Base-by-base conservation (phyloP, 371 early-diverging fungal genomes). In the Mucor ambiguus region DNA sequence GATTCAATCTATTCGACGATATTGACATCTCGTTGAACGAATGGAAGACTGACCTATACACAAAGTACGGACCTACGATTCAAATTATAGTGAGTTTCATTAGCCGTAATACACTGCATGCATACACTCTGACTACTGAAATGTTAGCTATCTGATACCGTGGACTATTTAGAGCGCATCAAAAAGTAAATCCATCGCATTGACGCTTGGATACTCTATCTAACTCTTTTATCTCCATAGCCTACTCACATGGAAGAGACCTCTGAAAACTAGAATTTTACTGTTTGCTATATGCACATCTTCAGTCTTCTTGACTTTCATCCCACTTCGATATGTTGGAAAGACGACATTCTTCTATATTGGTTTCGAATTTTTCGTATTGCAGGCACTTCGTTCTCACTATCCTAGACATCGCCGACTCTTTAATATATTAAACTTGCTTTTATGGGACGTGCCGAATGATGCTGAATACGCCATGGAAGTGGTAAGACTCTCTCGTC, bases 401-500 rank as follows among this genome's bases (percentile, higher is more conserved):
- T 82, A 78, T 61, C 80, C 80, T 24, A 66, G 77, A 11, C 71
- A 82, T 48, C 67, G 82, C 56, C 70, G 78, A n/a, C 56, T 80
- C n/a, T 82, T 82, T 46, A 78, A 74, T 46, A 58, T 76, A n/a
- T 63, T 76, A 28, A 76, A 82, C 44, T 72, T 78, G 71, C 43
- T 80, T 7, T 38, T 82, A 56, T 80, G 82, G 82, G 76, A 73
- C 28, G 75, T 82, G 5, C 82, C 82, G 0, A 78, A 77, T 24
- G 82, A 82, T 46, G 79, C 80, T 11, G 79, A 79, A 44, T 82
- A 76, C 69, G 82, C 82, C 8, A 58, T 82, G 70, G 78, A 80
- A 63, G 73, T 80, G 2, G 68, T 82, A 20, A 75, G 75, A 9
- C 56, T 56, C 16, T 56, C 56, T 18, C 32, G 20, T 33, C 33